Percentiles rank a stretch among this genome's conserved stretches.
These are phyloP conservation scores for Inga leiocalycina DNA, from an alignment of 306 rosid species.

Conservation along the genomic window DNA sequence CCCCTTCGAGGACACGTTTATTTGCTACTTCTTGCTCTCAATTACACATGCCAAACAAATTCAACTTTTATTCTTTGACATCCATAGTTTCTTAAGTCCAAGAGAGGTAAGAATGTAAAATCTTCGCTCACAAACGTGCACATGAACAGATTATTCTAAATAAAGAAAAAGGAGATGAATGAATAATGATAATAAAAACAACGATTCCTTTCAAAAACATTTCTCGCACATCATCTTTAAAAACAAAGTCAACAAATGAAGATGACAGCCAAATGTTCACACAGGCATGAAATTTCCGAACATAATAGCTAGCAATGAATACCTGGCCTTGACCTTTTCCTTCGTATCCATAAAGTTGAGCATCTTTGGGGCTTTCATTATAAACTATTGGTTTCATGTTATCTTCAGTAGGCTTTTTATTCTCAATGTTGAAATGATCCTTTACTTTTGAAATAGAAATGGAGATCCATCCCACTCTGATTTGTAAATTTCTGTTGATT, in stretches of 20 bases:
- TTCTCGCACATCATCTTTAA: background rate
- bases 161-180: no score
- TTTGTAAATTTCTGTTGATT: constrained; percentile 49
- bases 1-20: background rate
- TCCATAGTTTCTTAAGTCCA: no score
- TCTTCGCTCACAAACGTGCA: no score
- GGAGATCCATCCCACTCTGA: constrained; percentile 67
- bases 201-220: no score
- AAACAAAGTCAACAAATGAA: background rate
- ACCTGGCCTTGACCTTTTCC: constrained; percentile 62
- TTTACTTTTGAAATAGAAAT: constrained; percentile 48
- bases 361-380: constrained; percentile 60
- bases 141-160: no score
- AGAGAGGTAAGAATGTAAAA: no score
- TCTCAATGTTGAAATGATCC: constrained; percentile 50
- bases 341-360: constrained; percentile 47
- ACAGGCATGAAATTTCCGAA: constrained; percentile 37
- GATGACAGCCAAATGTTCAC: background rate
- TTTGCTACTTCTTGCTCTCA: no score
- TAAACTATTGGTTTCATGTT: constrained; percentile 42
- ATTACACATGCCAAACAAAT: no score
- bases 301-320: constrained; percentile 54
- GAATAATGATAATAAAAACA: no score
- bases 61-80: no score
- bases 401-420: constrained; percentile 44